Percentiles rank a stretch among this genome's conserved stretches.
These are phyloP conservation scores for Exserohilum turcica DNA, from an alignment of 2,329 filamentous ascomycete species.

Conservation along the genomic window DNA sequence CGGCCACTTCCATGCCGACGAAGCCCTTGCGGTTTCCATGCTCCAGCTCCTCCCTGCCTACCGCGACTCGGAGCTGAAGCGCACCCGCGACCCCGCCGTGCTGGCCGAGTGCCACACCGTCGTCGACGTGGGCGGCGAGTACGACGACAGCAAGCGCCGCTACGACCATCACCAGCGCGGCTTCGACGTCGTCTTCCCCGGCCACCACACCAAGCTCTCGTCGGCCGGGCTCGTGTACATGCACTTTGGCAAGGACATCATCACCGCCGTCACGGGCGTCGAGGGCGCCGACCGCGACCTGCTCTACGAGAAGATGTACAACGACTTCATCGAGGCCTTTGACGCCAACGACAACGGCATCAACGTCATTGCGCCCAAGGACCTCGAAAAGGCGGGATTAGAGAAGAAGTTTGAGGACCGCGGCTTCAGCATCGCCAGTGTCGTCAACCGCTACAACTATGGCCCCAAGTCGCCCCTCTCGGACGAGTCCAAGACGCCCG, in stretches of 20 bases:
- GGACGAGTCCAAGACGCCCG: conserved; percentile 39
- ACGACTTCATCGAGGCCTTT: conserved; percentile 90
- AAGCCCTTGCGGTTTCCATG: conserved; percentile 95
- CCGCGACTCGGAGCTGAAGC: conserved; percentile 72
- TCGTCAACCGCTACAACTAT: conserved; percentile 87
- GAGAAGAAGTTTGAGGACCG: conserved; percentile 83
- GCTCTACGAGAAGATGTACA: conserved; percentile 88
- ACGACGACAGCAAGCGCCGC: conserved; percentile 75
- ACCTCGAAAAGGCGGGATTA: conserved; percentile 70
- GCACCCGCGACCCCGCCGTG: conserved; percentile 80
- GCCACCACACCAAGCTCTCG: conserved; percentile 83
- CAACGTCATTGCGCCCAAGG: conserved; percentile 75
- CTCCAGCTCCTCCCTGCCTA: conserved; percentile 88
- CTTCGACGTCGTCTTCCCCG: conserved; percentile 84
- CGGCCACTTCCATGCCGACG: conserved; percentile 98
- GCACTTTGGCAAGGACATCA: conserved; percentile 88
- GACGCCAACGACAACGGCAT: conserved; percentile 99
- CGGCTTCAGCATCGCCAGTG: conserved; percentile 80
- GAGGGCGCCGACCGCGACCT: conserved; percentile 70
- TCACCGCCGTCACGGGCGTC: conserved; percentile 68
- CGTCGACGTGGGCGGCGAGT: conserved; percentile 96
- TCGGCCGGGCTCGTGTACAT: conserved; percentile 93
- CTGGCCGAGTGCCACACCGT: conserved; percentile 89
- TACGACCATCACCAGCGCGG: conserved; percentile 98
- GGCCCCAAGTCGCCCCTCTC: conserved; percentile 54